A percentile compares a stretch with the other conserved stretches of the same genome.
These are phyloP conservation scores for Ogataea ramenticola DNA, from an alignment of 805 yeast species.

Conservation along the genomic window DNA sequence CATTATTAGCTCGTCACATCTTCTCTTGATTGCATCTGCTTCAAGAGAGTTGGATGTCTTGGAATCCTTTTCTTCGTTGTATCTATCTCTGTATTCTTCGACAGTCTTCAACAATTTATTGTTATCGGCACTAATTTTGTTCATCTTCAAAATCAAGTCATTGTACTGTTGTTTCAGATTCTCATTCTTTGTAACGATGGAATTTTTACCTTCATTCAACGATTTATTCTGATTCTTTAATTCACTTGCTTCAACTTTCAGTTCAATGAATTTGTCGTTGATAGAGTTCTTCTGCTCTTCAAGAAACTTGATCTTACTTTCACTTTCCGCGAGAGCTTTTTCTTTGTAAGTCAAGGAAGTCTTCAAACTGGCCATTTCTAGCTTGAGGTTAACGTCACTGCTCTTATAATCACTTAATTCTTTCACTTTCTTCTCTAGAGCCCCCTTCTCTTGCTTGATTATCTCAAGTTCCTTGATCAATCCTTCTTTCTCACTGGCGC, in stretches of 20 bases:
- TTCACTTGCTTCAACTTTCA: constrained; percentile 35
- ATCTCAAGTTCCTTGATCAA: constrained; percentile 21
- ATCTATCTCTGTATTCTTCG: constrained; percentile 32
- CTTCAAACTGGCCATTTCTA: constrained; percentile 40
- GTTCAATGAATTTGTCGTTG: constrained; percentile 29
- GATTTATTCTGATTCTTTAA: constrained; percentile 28
- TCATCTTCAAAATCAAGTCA: constrained; percentile 29
- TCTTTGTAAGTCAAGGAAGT: constrained; percentile 40
- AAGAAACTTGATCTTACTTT: constrained; percentile 27
- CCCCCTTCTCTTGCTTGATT: constrained; percentile 30
- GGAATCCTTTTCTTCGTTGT: constrained; percentile 26
- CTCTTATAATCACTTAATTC: constrained; percentile 34
- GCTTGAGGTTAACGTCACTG: constrained; percentile 37
- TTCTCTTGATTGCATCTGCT: constrained; percentile 47
- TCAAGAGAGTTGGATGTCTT: constrained; percentile 27
- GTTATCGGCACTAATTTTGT: constrained; percentile 36
- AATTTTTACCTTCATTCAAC: constrained; percentile 32
- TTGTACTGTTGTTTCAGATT: constrained; percentile 22
- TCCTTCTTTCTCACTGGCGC: constrained; percentile 24
- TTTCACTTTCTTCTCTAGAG: constrained; percentile 15
- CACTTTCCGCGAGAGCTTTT: constrained; percentile 30
- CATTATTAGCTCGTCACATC: constrained; percentile 65
- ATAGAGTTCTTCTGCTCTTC: constrained; percentile 33
- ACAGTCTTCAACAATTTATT: constrained; percentile 32
- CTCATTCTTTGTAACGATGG: constrained; percentile 36